Evolutionary conservation across 2,329 filamentous ascomycete species (phyloP).

Genomic region (Mycosphaerella sp.): DNA sequence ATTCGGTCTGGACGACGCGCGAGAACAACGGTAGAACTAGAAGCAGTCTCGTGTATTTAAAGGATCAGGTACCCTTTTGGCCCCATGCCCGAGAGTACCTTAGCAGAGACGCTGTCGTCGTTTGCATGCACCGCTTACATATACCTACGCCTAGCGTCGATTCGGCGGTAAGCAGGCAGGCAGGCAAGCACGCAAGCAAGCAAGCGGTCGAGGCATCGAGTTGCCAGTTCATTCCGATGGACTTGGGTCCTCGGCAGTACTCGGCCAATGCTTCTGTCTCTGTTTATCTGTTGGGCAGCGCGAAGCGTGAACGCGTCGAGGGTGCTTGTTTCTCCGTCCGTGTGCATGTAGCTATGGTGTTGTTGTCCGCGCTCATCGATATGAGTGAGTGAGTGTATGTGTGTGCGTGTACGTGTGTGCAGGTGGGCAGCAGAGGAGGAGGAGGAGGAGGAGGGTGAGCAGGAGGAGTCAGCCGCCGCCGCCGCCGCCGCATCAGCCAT

Average conservation of each 20-base stretch:
- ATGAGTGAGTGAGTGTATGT: too few relatives aligned
- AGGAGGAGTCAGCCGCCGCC: background rate
- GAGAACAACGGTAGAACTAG: too few relatives aligned
- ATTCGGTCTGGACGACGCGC: too few relatives aligned
- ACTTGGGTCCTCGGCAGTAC: slow-evolving; percentile 1
- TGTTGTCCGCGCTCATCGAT: background rate
- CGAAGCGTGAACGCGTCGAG: background rate
- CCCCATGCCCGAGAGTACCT: background rate
- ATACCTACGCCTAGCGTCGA: background rate
- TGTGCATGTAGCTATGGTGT: background rate
- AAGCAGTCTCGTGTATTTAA: too few relatives aligned
- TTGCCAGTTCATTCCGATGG: background rate
- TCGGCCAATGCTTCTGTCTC: slow-evolving; percentile 1
- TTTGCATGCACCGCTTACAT: background rate
- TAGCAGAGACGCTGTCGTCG: background rate
- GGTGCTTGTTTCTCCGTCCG: background rate
- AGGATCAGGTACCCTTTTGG: background rate
- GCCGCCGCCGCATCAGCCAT: background rate
- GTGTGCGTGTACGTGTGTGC: background rate
- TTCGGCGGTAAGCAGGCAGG: background rate
- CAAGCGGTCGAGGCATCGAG: background rate
- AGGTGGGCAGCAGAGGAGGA: too few relatives aligned
- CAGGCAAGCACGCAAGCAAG: too few relatives aligned
- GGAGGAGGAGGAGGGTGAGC: background rate
- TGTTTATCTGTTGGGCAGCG: background rate